Evolutionary conservation across 208 protist species (phyloP), one percentile per base, ranked within the genome.

Genomic region (Angomonas desouzai): DNA sequence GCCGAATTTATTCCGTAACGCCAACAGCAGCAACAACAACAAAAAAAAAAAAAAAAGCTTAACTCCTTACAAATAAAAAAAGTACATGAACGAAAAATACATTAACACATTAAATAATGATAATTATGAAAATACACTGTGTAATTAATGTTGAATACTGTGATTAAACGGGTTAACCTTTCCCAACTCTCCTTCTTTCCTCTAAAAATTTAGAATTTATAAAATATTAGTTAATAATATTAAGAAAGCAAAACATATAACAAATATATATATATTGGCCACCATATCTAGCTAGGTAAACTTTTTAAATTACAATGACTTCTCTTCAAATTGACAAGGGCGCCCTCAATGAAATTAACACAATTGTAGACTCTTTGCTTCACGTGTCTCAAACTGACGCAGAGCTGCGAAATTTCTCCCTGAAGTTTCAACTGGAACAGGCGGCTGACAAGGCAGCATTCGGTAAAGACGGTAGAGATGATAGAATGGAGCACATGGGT

Each of bases 401-500:
- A 13, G 77, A 89, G 16, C 62, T 94, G 51, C 40, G 72, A 0
- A 77, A 77, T 40, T 77, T 82, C 27, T 69, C 77, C 6, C 55
- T 92, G 29, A 91, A 91, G 53, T 94, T 94, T 72, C 79, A 91
- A 62, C 67, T 88, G 27, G 89, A 92, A 57, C 83, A 94, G 27
- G 85, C 89, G 0, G 83, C 85, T 1, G 78, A 89, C 30, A 79
- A 83, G 55, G 84, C 85, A 1, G 89, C 77, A 10, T 91, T 87
- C 64, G 66, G 85, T n/a, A 64, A 57, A 36, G 73, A 79, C 18
- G 62, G 67, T 23, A 75, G 57, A 7, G 74, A 66, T 0, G 75
- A 89, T 38, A 70, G 79, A 23, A 68, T 83, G 57, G 65, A 70
- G 23, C 89, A 94, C 61, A 74, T 94, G 25, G 53, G 68, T 18